Evolutionary conservation across 1,284 basidiomycete species (phyloP).

Genomic region (Boletus mariae): DNA sequence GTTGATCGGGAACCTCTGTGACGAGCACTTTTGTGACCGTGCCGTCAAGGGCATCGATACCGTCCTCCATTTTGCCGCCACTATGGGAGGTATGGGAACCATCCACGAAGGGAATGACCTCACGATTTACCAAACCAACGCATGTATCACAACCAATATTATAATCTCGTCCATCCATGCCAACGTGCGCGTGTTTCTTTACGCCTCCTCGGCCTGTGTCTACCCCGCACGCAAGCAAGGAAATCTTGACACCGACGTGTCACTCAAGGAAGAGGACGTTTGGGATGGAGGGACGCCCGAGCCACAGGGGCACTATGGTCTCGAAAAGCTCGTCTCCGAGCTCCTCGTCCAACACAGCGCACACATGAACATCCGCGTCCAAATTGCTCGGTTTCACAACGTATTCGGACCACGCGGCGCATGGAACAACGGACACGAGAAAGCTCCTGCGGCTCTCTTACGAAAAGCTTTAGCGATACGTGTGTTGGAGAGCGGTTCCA

Average conservation of each 20-base stretch:
- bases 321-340: slow-evolving; percentile 56
- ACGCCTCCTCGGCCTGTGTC: slow-evolving; percentile 58
- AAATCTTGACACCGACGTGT: slow-evolving; percentile 34
- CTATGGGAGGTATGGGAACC: slow-evolving; percentile 60
- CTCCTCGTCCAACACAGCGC: slow-evolving; percentile 38
- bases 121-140: slow-evolving; percentile 48
- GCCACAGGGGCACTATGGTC: slow-evolving; percentile 57
- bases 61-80: slow-evolving; percentile 56
- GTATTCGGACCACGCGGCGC: slow-evolving; percentile 53
- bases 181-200: slow-evolving; percentile 46
- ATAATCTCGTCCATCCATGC: slow-evolving; percentile 38
- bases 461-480: slow-evolving; percentile 46
- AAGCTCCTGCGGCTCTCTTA: slow-evolving; percentile 54
- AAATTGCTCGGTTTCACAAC: slow-evolving; percentile 57
- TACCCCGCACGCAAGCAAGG: slow-evolving; percentile 48
- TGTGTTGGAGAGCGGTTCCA: slow-evolving; percentile 1
- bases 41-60: slow-evolving; percentile 39
- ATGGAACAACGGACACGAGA: slow-evolving; percentile 54
- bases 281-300: slow-evolving; percentile 36
- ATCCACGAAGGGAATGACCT: slow-evolving; percentile 52
- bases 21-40: slow-evolving; percentile 37
- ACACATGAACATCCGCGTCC: slow-evolving; percentile 35
- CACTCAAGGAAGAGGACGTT: slow-evolving; percentile 45
- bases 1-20: slow-evolving; percentile 46
- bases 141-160: slow-evolving; percentile 47